Conservation (phyloP, 2,329 filamentous ascomycete genomes). For the Exophiala bonariae region DNA sequence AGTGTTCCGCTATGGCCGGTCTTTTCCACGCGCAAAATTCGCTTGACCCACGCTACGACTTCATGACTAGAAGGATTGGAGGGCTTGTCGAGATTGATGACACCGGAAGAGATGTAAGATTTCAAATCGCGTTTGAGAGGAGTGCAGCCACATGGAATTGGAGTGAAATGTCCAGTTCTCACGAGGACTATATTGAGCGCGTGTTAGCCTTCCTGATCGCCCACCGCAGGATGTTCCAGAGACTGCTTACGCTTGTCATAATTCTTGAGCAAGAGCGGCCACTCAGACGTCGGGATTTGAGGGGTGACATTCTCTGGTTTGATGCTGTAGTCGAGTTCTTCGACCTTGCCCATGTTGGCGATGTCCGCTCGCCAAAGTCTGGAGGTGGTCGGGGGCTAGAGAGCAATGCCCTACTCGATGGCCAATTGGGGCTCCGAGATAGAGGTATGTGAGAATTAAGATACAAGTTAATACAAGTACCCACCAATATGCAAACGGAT, state of each 20-base stretch:
- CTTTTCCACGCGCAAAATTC: constrained; percentile 91
- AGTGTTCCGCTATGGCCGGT: constrained; percentile 98
- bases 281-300: constrained; percentile 79
- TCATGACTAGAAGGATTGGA: constrained; percentile 98
- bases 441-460: neutral
- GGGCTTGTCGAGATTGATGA: constrained; percentile 97
- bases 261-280: constrained; percentile 94
- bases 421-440: neutral
- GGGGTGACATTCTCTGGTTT: constrained; percentile 85
- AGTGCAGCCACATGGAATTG: constrained; percentile 88
- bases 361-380: neutral
- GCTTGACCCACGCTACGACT: constrained; percentile 99
- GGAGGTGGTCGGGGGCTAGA: no score
- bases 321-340: constrained; percentile 68
- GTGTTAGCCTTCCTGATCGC: neutral
- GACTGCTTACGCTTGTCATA: constrained; percentile 80
- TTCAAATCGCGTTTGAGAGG: constrained; percentile 93
- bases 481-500: neutral
- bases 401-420: no score
- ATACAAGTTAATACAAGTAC: neutral
- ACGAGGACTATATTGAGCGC: constrained; percentile 69
- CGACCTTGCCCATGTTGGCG: constrained; percentile 25
- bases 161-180: constrained; percentile 93
- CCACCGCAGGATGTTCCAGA: neutral
- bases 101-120: constrained; percentile 93